Conservation (phyloP, 768 basidiomycete species). For the Boletus fagicola region DNA sequence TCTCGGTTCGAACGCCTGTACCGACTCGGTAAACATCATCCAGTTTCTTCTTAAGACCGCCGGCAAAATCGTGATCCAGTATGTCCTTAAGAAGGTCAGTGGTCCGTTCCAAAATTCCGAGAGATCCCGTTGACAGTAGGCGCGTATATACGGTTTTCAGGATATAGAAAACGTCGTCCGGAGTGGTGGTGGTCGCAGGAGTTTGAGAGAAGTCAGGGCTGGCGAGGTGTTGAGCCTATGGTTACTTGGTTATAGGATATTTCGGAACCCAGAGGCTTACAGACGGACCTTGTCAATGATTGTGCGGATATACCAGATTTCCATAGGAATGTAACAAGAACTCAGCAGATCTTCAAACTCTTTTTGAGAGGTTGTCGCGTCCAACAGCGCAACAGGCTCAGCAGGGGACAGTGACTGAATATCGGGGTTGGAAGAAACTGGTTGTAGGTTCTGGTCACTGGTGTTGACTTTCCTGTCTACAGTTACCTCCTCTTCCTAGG, state of each 20-base stretch:
- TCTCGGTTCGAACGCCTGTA: conserved; percentile 60
- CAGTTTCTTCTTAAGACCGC: conserved; percentile 77
- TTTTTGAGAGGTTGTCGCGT: conserved; percentile 51
- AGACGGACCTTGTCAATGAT: conserved; percentile 79
- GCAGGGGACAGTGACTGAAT: not conserved
- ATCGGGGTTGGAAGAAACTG: not conserved
- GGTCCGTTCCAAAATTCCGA: conserved; percentile 54
- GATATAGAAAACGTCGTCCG: conserved; percentile 96
- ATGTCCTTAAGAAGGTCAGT: conserved; percentile 64
- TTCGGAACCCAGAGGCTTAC: not conserved
- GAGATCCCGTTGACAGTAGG: conserved; percentile 73
- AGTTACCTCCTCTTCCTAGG: conserved; percentile 18
- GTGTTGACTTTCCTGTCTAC: conserved; percentile 3
- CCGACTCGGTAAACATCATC: conserved; percentile 80
- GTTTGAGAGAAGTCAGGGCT: conserved; percentile 62
- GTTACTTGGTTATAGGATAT: not conserved
- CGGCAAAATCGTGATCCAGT: conserved; percentile 81
- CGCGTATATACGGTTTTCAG: conserved; percentile 81
- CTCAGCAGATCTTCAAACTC: conserved; percentile 66
- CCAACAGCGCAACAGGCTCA: conserved; percentile 33
- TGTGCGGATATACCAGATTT: conserved; percentile 86
- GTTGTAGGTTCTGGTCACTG: conserved; percentile 5
- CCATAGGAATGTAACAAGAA: conserved; percentile 83
- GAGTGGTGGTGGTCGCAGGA: conserved; percentile 69
- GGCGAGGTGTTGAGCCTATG: conserved; percentile 85